phyloP scores from a whole-genome alignment of 2,329 filamentous ascomycete genomes.

The Diaporthe citriasiana region DNA sequence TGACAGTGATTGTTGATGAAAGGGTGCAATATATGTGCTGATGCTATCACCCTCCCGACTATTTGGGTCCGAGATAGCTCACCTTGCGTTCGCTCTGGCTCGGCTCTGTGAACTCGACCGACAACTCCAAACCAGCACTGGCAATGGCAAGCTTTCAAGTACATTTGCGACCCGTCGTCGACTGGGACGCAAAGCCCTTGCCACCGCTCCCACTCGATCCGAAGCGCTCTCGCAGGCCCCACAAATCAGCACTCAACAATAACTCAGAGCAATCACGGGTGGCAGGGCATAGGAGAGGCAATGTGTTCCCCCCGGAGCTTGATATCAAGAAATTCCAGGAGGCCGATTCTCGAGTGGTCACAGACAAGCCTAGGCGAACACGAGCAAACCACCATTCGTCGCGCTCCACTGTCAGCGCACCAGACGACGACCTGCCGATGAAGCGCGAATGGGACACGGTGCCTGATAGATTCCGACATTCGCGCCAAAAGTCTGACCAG shows the following conservation, averaged over 20 bases:
- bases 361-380: slow-evolving; percentile 5
- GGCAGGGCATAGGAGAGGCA: not conserved
- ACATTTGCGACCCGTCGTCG: not conserved
- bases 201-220: slow-evolving; percentile 18
- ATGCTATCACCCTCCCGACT: not conserved
- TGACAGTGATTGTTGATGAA: not conserved
- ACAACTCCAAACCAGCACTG: not conserved
- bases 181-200: slow-evolving; percentile 23
- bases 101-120: too few relatives aligned
- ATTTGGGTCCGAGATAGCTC: not conserved
- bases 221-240: not conserved
- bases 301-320: slow-evolving; percentile 6
- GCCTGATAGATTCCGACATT: not conserved
- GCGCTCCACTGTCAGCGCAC: not conserved
- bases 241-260: not conserved
- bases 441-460: not conserved
- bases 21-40: not conserved
- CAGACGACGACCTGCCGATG: not conserved
- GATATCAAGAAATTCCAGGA: not conserved
- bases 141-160: slow-evolving; percentile 17
- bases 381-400: not conserved
- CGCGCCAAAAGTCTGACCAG: slow-evolving; percentile 7
- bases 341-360: slow-evolving; percentile 14
- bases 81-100: not conserved
- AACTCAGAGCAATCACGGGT: not conserved